Conservation (phyloP, 1,284 basidiomycete species). For the Heterobasidion irregulare region DNA sequence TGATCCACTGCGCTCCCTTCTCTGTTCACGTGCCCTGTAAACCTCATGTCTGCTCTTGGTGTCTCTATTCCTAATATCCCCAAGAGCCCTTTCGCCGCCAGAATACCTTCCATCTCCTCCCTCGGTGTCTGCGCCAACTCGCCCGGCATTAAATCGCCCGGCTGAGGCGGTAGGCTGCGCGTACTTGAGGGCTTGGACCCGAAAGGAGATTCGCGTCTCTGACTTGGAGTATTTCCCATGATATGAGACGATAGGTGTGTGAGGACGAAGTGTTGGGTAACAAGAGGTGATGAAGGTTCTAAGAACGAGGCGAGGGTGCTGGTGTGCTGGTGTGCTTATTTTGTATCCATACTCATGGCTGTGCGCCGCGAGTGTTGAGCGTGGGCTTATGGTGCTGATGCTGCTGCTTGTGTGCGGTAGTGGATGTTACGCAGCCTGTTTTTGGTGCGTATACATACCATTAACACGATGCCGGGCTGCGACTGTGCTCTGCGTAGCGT, state of each 20-base stretch:
- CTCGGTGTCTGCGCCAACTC: neutral
- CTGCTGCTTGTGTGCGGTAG: too few relatives aligned
- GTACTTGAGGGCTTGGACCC: neutral
- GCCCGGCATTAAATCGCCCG: neutral
- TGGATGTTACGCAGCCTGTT: too few relatives aligned
- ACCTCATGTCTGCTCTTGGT: neutral
- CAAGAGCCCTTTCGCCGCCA: neutral
- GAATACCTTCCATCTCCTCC: neutral
- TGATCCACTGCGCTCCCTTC: neutral
- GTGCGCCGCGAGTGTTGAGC: too few relatives aligned
- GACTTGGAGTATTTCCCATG: neutral
- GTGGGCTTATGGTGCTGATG: too few relatives aligned
- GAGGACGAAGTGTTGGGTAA: neutral
- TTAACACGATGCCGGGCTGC: too few relatives aligned
- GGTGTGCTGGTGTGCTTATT: too few relatives aligned
- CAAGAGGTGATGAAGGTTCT: neutral
- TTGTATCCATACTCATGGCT: too few relatives aligned
- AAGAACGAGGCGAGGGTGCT: too few relatives aligned
- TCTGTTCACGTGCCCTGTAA: neutral
- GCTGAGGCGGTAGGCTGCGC: neutral
- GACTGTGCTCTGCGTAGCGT: too few relatives aligned
- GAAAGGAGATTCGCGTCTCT: neutral
- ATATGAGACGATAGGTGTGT: neutral
- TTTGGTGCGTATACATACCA: too few relatives aligned
- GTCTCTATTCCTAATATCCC: neutral